Base-by-base conservation (phyloP, 768 basidiomycete species). In the Pulveroboletus frians region DNA sequence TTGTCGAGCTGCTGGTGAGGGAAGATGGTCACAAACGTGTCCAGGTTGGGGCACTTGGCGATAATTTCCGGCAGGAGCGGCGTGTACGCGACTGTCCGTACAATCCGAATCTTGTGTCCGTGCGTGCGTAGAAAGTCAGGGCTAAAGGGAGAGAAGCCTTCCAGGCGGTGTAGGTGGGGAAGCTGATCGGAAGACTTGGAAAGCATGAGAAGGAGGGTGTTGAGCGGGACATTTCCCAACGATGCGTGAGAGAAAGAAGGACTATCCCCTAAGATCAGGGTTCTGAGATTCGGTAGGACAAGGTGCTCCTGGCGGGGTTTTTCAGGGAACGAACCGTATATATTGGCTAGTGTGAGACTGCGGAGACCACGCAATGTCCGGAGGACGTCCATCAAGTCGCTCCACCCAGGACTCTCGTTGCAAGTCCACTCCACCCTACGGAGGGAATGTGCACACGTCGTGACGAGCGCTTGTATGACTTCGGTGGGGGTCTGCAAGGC, bases 381-480 rank as follows among this genome's bases (percentile, higher is more conserved):
- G 49, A 71, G 66, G n/a, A 77, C 51, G 34, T 57, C 46, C 37
- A 69, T 65, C 17, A 77, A 49, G 53, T 76, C 73, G 18, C 58
- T 47, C 58, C 71, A 75, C 0, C 66, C 63, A 0, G 75, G 76
- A 29, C 69, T 62, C 52, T 77, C 76, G 9, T 72, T 71, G 18
- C 71, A 68, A 8, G 63, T 70, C 74, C 76, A 77, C 51, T 76
- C 76, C 1, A 76, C 43, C 23, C 76, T 67, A 38, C 66, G 68
- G 11, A 77, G 62, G n/a, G 70, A 68, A 26, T 55, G 52, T 3
- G 65, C 58, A 26, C 69, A 71, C 9, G 67, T 58, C 2, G 47
- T 41, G 9, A 69, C 55, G 20, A 76, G 57, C 0, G 68, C 67
- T 31, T 60, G 56, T 14, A 74, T 57, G 18, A 76, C 64, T 21